Evolutionary conservation across 2,329 filamentous ascomycete genomes (phyloP).

Genomic region (Sphaerulina populicola): DNA sequence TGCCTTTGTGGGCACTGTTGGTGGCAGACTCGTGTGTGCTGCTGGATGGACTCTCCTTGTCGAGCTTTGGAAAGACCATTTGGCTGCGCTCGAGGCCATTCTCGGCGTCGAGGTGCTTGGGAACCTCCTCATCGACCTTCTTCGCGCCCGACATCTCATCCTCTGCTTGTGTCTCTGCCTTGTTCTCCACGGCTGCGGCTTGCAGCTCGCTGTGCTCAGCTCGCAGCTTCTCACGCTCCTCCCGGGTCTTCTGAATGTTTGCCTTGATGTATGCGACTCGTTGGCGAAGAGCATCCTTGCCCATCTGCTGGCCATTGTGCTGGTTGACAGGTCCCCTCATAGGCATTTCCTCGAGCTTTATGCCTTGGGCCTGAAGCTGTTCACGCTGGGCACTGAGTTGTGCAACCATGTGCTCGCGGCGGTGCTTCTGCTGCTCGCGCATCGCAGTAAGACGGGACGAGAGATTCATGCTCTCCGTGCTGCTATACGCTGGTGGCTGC

Average conservation of each 20-base stretch:
- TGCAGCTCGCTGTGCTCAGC: slow-evolving; percentile 25
- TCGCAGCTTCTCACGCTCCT: slow-evolving; percentile 25
- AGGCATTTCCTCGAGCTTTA: slow-evolving; percentile 15
- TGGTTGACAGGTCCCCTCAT: slow-evolving; percentile 7
- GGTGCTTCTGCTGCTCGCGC: slow-evolving; percentile 28
- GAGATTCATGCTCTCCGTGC: slow-evolving; percentile 17
- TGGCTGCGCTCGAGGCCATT: slow-evolving; percentile 44
- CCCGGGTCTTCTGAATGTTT: slow-evolving; percentile 28
- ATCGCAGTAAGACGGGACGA: slow-evolving; percentile 22
- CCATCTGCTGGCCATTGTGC: slow-evolving; percentile 1
- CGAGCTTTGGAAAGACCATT: slow-evolving; percentile 95
- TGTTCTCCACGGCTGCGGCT: slow-evolving; percentile 25
- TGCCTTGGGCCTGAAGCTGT: slow-evolving; percentile 15
- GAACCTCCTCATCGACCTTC: slow-evolving; percentile 28
- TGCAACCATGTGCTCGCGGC: slow-evolving; percentile 32
- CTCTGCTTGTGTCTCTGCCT: slow-evolving; percentile 26
- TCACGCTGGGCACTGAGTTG: slow-evolving; percentile 22
- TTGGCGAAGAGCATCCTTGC: slow-evolving; percentile 25
- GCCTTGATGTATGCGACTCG: slow-evolving; percentile 30
- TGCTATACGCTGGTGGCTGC: slow-evolving; percentile 18
- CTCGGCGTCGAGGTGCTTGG: slow-evolving; percentile 32
- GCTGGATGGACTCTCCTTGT: slow-evolving; percentile 79
- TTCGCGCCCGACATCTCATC: slow-evolving; percentile 25
- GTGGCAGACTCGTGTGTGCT: slow-evolving; percentile 62
- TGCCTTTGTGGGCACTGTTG: slow-evolving; percentile 32